phyloP scores from a whole-genome alignment of 805 yeast genomes.

The Cyberlindnera saturnus region DNA sequence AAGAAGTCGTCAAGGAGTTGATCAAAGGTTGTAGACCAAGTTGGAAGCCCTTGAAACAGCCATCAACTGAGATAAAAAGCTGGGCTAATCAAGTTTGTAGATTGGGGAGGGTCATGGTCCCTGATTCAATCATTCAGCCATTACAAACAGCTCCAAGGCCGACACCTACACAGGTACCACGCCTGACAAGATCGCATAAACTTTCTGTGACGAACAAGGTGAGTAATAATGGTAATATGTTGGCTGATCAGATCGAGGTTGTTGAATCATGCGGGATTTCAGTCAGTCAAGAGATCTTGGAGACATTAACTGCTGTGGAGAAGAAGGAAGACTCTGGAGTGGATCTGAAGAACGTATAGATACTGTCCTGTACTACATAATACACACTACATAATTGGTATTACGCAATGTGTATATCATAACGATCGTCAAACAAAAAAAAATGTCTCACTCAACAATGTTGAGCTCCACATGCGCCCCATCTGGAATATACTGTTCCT shows the following conservation, averaged over 20 bases:
- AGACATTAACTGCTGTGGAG: slow-evolving; percentile 4
- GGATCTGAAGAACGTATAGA: not conserved
- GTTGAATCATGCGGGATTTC: not conserved
- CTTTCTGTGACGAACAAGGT: slow-evolving; percentile 15
- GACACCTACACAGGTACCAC: slow-evolving; percentile 1
- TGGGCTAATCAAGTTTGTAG: slow-evolving; percentile 64
- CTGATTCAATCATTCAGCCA: slow-evolving; percentile 26
- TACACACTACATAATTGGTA: not conserved
- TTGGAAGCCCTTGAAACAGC: slow-evolving; percentile 54
- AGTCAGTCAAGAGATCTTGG: not conserved
- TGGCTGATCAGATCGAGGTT: slow-evolving; percentile 8
- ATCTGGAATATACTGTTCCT: slow-evolving; percentile 35
- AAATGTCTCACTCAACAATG: slow-evolving; percentile 16
- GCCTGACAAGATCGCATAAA: slow-evolving; percentile 15
- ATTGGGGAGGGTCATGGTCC: slow-evolving; percentile 58
- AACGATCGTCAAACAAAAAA: not conserved
- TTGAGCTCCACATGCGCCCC: slow-evolving; percentile 11
- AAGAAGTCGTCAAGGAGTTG: slow-evolving; percentile 56
- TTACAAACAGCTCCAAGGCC: not conserved
- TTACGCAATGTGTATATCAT: not conserved
- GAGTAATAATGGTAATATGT: slow-evolving; percentile 12
- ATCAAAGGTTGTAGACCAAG: slow-evolving; percentile 60
- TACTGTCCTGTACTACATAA: no score
- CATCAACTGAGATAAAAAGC: slow-evolving; percentile 43
- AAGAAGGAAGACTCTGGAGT: slow-evolving; percentile 1